These are phyloP conservation scores for Acanthamoeba triangularis DNA, from an alignment of 208 protist genomes.

Conservation along the genomic window DNA sequence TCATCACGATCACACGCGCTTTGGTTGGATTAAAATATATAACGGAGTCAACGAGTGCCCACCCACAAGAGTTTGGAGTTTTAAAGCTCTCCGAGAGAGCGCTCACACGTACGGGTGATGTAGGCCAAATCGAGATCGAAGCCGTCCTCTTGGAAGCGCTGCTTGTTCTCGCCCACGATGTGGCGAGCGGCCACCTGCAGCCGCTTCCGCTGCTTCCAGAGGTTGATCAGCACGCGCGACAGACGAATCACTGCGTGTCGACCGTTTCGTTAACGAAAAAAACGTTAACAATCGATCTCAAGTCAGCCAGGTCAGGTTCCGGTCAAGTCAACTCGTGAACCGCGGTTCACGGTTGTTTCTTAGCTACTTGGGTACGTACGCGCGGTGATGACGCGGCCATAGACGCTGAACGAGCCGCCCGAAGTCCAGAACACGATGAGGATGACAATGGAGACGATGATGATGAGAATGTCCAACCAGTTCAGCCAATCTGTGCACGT, in stretches of 20 bases:
- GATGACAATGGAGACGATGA: slow-evolving; percentile 67
- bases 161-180: slow-evolving; percentile 86
- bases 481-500: background rate
- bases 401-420: slow-evolving; percentile 37
- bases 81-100: too few species aligned
- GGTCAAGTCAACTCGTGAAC: too few species aligned
- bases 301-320: too few species aligned
- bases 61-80: background rate
- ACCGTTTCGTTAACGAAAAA: background rate
- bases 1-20: slow-evolving; percentile 69
- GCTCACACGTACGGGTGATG: slow-evolving; percentile 25
- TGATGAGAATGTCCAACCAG: slow-evolving; percentile 30
- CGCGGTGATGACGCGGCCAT: background rate
- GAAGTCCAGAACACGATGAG: slow-evolving; percentile 1
- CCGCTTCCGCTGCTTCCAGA: slow-evolving; percentile 22
- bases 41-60: background rate
- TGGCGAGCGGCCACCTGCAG: slow-evolving; percentile 77
- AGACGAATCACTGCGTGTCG: slow-evolving; percentile 21
- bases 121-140: slow-evolving; percentile 87
- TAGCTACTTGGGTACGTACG: background rate
- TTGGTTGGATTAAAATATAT: background rate
- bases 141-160: slow-evolving; percentile 86
- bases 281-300: background rate
- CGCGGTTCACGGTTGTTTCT: too few species aligned
- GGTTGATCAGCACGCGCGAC: background rate